Conservation (phyloP, 768 basidiomycete genomes). For the Psilocybe cyanescens region DNA sequence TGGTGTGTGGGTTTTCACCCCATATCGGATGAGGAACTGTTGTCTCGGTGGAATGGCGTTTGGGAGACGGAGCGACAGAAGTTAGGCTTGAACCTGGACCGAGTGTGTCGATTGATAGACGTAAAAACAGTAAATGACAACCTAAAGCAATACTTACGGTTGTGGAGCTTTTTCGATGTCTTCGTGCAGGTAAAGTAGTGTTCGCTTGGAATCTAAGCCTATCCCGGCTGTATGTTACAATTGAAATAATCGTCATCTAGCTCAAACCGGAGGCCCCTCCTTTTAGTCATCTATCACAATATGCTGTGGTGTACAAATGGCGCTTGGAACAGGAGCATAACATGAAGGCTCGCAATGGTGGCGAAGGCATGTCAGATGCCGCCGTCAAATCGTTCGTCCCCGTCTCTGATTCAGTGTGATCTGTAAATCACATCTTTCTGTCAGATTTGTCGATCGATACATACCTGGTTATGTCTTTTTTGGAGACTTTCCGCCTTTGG, state of each 20-base stretch:
- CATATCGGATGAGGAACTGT: slow-evolving; percentile 51
- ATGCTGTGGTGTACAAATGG: slow-evolving; percentile 82
- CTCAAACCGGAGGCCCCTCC: slow-evolving; percentile 33
- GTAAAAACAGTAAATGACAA: slow-evolving; percentile 66
- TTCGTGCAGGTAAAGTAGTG: slow-evolving; percentile 69
- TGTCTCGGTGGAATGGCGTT: slow-evolving; percentile 52
- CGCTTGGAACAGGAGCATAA: slow-evolving; percentile 85
- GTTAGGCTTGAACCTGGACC: slow-evolving; percentile 38
- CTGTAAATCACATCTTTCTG: slow-evolving; percentile 1
- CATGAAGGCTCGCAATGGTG: slow-evolving; percentile 87
- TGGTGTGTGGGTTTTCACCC: slow-evolving; percentile 94
- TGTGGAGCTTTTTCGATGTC: slow-evolving; percentile 75
- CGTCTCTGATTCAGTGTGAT: slow-evolving; percentile 13
- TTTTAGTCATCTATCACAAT: slow-evolving; percentile 31
- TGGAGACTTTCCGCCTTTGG: slow-evolving; percentile 43
- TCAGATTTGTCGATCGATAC: slow-evolving; percentile 88
- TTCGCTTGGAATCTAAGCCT: neutral
- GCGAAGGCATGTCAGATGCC: slow-evolving; percentile 86
- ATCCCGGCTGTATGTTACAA: neutral
- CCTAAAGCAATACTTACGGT: slow-evolving; percentile 58
- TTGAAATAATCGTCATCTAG: slow-evolving; percentile 19
- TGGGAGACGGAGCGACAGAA: slow-evolving; percentile 43
- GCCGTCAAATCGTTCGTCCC: slow-evolving; percentile 64
- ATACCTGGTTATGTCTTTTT: slow-evolving; percentile 95
- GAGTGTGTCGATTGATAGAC: slow-evolving; percentile 50